Conservation (phyloP, 257 asterid genomes). For the Linderniella brevidens region DNA sequence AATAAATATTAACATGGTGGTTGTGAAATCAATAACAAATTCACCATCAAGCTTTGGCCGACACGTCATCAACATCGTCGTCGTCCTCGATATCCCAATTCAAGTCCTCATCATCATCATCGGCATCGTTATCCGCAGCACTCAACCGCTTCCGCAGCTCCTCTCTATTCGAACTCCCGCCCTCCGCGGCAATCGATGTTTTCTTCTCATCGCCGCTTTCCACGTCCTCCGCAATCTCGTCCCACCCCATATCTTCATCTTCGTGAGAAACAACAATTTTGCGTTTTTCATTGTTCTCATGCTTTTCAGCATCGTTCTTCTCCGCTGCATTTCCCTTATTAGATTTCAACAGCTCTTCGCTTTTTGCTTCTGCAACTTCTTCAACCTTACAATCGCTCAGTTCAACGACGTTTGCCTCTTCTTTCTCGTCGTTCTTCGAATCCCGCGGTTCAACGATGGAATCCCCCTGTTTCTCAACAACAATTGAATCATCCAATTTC, state of each 20-base stretch:
- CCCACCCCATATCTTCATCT: constrained; percentile 79
- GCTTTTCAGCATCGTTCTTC: constrained; percentile 40
- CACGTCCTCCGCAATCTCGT: constrained; percentile 70
- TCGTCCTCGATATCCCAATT: constrained; percentile 73
- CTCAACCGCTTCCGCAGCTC: constrained; percentile 28
- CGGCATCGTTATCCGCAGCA: constrained; percentile 15
- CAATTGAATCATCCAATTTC: constrained; percentile 16
- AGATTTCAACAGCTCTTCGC: too few relatives aligned
- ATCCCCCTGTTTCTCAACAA: too few relatives aligned
- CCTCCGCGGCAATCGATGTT: constrained; percentile 13
- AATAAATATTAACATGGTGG: too few relatives aligned
- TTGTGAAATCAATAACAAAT: too few relatives aligned
- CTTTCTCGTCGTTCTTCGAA: too few relatives aligned
- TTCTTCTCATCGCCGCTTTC: constrained; percentile 47
- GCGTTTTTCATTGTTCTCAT: constrained; percentile 61
- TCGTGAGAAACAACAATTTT: constrained; percentile 45
- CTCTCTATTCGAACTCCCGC: constrained; percentile 5
- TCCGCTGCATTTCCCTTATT: constrained; percentile 27
- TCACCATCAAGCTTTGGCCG: too few relatives aligned
- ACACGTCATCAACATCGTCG: constrained; percentile 9
- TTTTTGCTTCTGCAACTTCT: too few relatives aligned
- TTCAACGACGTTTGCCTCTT: too few relatives aligned
- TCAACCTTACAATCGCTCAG: too few relatives aligned
- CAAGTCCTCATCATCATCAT: constrained; percentile 58
- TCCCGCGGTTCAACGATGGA: too few relatives aligned